Base-by-base conservation (phyloP, 2,329 filamentous ascomycete genomes). In the Aureobasidium sp. region DNA sequence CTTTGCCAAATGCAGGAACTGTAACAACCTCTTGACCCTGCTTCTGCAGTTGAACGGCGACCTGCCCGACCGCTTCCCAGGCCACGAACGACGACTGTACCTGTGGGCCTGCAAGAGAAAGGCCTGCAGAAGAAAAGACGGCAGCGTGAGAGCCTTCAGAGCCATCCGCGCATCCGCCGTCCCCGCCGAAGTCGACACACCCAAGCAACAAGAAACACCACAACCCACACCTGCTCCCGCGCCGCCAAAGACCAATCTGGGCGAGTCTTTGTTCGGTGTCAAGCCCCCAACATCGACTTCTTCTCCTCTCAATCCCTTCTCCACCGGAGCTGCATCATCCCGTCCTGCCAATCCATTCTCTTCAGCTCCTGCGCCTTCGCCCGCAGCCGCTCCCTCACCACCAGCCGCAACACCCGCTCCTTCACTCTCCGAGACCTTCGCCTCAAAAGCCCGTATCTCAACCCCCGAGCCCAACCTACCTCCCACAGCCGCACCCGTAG, bases 21-120 rank as follows among this genome's bases (percentile, higher is more conserved):
- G 93, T 80, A 87, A 89, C 60, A 80, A 83, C 49, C 71, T 88
- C 49, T 89, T 96, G 81, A 84, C 82, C 1, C 78, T 97, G 10
- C 79, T 98, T 3, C 79, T 98, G 41, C 90, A 98, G 69, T 79
- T 98, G 24, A 89, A 98, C 69, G 90, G 83, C 62, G 90, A 96
- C 66, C 78, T 97, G 3, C 90, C 90, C 12, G 86, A 91, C 53
- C 79, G 82, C 44, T 96, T 95, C 64, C 86, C 90, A 1, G 83
- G 84, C 53, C 88, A 97, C 69, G 89, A 96, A 64, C 79, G 93
- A 60, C 81, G 91, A 57, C 68, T 98, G 16, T 97, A 96, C 64
- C 76, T 98, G 11, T 90, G 95, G 68, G 80, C 80, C 16, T 98
- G 93, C 69, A 79, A 83, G 55, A 79, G 81, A 59, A 88, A 87